A percentile compares a stretch with the other conserved stretches of the same genome.
phyloP scores from a whole-genome alignment of 1,284 basidiomycete genomes.

The Ustilago shanxiensis region DNA sequence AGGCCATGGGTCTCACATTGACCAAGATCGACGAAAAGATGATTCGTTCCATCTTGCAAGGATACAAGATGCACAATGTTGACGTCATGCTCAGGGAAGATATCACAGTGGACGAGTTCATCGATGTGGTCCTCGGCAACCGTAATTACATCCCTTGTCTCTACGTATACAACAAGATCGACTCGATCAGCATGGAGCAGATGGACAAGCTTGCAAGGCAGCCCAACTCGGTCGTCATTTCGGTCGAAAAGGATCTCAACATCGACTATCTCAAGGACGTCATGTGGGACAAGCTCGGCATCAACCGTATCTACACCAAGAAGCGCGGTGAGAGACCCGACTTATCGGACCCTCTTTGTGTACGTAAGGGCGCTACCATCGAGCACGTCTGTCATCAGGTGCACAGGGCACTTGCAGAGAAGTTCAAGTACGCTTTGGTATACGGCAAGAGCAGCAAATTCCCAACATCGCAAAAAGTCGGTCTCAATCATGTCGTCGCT shows the following conservation, averaged over 20 bases:
- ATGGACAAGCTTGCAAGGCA: conserved; percentile 88
- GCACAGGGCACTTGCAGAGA: conserved; percentile 86
- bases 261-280: conserved; percentile 87
- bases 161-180: conserved; percentile 86
- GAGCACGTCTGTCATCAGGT: conserved; percentile 79
- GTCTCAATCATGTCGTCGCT: conserved; percentile 85
- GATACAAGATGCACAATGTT: conserved; percentile 67
- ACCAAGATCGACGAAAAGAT: conserved; percentile 96
- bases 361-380: conserved; percentile 90
- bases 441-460: conserved; percentile 67
- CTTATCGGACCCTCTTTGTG: conserved; percentile 89
- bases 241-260: conserved; percentile 92
- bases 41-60: conserved; percentile 85
- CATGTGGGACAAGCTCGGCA: conserved; percentile 77
- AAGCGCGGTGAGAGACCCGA: conserved; percentile 91
- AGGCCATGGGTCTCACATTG: conserved; percentile 78
- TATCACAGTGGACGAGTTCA: conserved; percentile 95
- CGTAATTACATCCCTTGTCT: conserved; percentile 92
- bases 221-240: conserved; percentile 91
- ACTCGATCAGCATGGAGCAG: conserved; percentile 73
- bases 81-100: conserved; percentile 66
- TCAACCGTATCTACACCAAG: conserved; percentile 84
- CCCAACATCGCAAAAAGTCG: conserved; percentile 71
- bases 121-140: conserved; percentile 89
- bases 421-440: conserved; percentile 73